phyloP scores from a whole-genome alignment of 345 rosid species.

The Acer saccharum region DNA sequence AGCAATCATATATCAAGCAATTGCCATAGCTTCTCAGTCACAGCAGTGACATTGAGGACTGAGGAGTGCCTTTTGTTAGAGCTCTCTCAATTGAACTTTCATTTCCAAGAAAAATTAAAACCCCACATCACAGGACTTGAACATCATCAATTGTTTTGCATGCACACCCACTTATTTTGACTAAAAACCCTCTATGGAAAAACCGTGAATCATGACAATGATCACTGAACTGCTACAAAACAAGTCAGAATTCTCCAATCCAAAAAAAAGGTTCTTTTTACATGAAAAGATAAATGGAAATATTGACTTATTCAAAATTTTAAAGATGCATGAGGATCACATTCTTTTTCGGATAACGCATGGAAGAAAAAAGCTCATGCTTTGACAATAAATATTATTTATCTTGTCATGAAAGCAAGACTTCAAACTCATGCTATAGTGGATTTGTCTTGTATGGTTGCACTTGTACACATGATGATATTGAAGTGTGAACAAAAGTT shows the following conservation, averaged over 20 bases:
- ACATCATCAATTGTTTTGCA: not conserved
- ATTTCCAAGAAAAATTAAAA: not conserved
- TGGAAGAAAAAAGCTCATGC: constrained; percentile 3
- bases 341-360: not conserved
- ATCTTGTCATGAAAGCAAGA: not conserved
- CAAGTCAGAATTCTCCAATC: not conserved
- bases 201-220: not conserved
- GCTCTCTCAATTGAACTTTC: not conserved
- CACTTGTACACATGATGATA: not conserved
- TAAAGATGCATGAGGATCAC: not conserved
- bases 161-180: not conserved
- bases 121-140: not conserved
- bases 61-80: not conserved
- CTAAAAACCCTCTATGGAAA: not conserved
- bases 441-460: not conserved
- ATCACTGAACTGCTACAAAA: not conserved
- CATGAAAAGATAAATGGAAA: not conserved
- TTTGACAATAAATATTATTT: not conserved
- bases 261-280: not conserved
- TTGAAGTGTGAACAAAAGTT: not conserved
- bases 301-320: not conserved
- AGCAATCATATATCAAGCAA: not conserved
- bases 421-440: not conserved
- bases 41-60: not conserved
- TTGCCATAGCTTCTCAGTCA: not conserved